phyloP scores from a whole-genome alignment of 2,329 filamentous ascomycete species.

The Paecilomyces sp. region DNA sequence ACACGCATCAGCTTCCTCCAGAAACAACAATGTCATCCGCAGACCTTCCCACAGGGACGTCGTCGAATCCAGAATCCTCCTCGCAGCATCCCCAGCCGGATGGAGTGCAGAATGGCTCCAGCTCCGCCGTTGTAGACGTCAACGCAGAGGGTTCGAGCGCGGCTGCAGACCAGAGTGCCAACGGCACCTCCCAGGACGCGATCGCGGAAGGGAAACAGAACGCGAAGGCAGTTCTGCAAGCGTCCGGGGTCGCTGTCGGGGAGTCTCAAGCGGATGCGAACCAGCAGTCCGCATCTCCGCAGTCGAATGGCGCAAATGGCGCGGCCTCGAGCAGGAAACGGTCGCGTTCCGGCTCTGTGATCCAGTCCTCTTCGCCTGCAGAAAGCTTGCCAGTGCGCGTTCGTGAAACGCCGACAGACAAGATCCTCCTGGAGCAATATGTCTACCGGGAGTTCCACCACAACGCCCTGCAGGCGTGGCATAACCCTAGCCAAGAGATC shows the following conservation, averaged over 20 bases:
- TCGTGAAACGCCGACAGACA: conserved; percentile 38
- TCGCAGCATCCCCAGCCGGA: conserved; percentile 16
- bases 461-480: conserved; percentile 45
- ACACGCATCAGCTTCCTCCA: conserved; percentile 4
- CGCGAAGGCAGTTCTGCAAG: conserved; percentile 52
- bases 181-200: conserved; percentile 29
- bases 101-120: conserved; percentile 16
- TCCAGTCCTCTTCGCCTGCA: conserved; percentile 32
- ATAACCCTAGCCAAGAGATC: conserved; percentile 49
- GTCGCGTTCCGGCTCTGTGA: conserved; percentile 52
- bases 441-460: conserved; percentile 57
- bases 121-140: conserved; percentile 12
- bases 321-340: conserved; percentile 48
- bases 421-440: conserved; percentile 56
- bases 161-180: conserved; percentile 15
- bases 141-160: conserved; percentile 16
- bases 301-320: conserved; percentile 41
- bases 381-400: conserved; percentile 23
- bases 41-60: conserved; percentile 16
- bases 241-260: conserved; percentile 34
- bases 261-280: conserved; percentile 24
- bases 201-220: conserved; percentile 55
- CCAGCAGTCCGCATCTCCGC: conserved; percentile 15
- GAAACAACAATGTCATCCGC: conserved; percentile 27
- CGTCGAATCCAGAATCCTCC: conserved; percentile 15